Conservation (phyloP, 2,329 filamentous ascomycete genomes). For the Metarhizium rileyi region DNA sequence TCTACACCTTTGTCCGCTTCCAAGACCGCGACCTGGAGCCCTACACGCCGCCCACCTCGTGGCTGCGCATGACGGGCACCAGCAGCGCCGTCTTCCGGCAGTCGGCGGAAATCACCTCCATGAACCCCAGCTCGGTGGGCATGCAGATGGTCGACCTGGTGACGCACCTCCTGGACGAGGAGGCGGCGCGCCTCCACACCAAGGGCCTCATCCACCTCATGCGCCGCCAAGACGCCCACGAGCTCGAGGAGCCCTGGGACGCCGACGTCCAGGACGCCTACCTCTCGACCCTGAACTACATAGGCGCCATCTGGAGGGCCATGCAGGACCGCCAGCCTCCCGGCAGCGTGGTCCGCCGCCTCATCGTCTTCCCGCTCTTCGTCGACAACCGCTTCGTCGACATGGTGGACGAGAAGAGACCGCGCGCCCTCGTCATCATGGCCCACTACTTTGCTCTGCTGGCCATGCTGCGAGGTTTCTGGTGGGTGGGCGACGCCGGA, state of each 20-base stretch:
- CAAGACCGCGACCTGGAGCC: slow-evolving; percentile 10
- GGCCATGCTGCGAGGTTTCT: slow-evolving; percentile 8
- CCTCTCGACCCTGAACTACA: slow-evolving; percentile 10
- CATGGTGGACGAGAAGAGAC: slow-evolving; percentile 12
- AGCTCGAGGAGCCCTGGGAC: slow-evolving; percentile 11
- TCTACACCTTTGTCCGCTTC: slow-evolving; percentile 10
- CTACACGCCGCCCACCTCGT: slow-evolving; percentile 13
- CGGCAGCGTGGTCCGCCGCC: slow-evolving; percentile 5
- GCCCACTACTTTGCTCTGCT: slow-evolving; percentile 15
- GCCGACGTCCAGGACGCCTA: slow-evolving; percentile 9
- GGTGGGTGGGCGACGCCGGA: slow-evolving; percentile 14
- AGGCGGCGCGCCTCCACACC: not conserved
- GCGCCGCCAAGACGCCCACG: slow-evolving; percentile 8
- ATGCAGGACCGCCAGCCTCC: slow-evolving; percentile 6
- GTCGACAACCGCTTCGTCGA: slow-evolving; percentile 10
- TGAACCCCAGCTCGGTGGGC: slow-evolving; percentile 5
- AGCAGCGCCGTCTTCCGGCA: slow-evolving; percentile 11
- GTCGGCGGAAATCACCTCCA: slow-evolving; percentile 5
- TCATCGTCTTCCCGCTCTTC: slow-evolving; percentile 13
- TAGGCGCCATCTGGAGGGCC: slow-evolving; percentile 12
- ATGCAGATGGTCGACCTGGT: slow-evolving; percentile 7
- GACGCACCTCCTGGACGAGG: slow-evolving; percentile 7
- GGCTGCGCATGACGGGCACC: slow-evolving; percentile 13
- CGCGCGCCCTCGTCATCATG: slow-evolving; percentile 13
- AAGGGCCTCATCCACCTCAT: slow-evolving; percentile 7